A percentile compares a stretch with the other conserved stretches of the same genome.
These are phyloP conservation scores for Hylodesmum podocarpum DNA, from an alignment of 306 rosid species.

Conservation along the genomic window DNA sequence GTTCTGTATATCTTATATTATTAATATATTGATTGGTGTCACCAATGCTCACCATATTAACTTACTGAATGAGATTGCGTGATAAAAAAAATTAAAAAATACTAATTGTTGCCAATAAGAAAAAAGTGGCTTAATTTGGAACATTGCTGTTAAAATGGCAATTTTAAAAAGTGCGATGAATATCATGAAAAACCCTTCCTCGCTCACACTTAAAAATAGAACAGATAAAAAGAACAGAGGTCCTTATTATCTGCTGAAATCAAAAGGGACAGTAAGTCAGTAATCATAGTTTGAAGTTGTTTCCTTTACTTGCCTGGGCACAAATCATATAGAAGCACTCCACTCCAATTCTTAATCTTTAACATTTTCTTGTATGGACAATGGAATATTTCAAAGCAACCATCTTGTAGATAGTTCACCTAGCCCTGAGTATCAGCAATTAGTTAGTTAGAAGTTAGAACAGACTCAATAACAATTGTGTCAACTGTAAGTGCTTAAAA, in stretches of 20 bases:
- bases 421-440: not conserved
- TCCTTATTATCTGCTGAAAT: not conserved
- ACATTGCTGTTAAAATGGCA: not conserved
- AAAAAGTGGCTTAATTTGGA: not conserved
- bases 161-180: not conserved
- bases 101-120: no score
- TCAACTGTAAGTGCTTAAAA: not conserved
- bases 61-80: not conserved
- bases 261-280: not conserved
- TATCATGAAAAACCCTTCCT: not conserved
- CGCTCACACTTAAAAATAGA: not conserved
- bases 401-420: not conserved
- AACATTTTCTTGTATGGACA: not conserved
- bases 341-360: not conserved
- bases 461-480: not conserved
- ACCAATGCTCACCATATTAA: not conserved
- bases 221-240: not conserved
- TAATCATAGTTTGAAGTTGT: not conserved
- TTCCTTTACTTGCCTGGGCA: not conserved
- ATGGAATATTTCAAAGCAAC: not conserved
- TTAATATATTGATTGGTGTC: not conserved
- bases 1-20: not conserved
- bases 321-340: not conserved
- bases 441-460: not conserved
- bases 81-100: no score